Evolutionary conservation across 2,329 filamentous ascomycete genomes (phyloP).

Genomic region (Paramyrothecium sp.): DNA sequence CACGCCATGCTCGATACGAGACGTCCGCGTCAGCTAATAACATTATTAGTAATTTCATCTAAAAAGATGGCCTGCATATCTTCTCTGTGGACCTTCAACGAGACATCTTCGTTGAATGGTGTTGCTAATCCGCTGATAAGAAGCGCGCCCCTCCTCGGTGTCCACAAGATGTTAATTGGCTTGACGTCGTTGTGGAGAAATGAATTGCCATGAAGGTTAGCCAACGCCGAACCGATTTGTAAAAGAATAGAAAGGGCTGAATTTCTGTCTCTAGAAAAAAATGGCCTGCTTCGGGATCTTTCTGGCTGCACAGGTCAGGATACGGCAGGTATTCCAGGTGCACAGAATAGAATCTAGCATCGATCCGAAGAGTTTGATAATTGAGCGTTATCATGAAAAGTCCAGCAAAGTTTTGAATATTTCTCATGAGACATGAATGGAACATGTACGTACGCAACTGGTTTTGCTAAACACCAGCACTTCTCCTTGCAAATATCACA

Average conservation of each 20-base stretch:
- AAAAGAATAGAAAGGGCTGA: constrained; percentile 8
- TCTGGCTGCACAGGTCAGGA: background rate
- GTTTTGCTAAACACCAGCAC: no score
- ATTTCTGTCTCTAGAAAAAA: background rate
- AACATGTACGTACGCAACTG: no score
- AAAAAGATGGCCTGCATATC: no score
- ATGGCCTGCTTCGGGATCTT: background rate
- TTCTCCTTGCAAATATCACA: background rate
- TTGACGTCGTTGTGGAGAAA: constrained; percentile 15
- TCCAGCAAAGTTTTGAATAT: background rate
- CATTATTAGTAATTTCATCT: no score
- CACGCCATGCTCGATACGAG: no score
- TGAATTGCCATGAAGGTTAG: constrained; percentile 5
- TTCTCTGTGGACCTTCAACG: no score
- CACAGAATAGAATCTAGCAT: background rate
- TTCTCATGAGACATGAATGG: no score
- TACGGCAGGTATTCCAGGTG: background rate
- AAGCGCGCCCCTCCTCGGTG: background rate
- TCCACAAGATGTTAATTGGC: constrained; percentile 12
- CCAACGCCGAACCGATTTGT: constrained; percentile 11
- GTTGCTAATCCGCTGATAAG: constrained; percentile 5
- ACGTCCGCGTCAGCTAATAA: no score
- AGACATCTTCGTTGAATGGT: no score
- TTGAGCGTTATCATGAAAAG: no score
- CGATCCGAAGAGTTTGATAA: background rate